phyloP scores from a whole-genome alignment of 257 asterid genomes.

The Solanum gracilifrons region DNA sequence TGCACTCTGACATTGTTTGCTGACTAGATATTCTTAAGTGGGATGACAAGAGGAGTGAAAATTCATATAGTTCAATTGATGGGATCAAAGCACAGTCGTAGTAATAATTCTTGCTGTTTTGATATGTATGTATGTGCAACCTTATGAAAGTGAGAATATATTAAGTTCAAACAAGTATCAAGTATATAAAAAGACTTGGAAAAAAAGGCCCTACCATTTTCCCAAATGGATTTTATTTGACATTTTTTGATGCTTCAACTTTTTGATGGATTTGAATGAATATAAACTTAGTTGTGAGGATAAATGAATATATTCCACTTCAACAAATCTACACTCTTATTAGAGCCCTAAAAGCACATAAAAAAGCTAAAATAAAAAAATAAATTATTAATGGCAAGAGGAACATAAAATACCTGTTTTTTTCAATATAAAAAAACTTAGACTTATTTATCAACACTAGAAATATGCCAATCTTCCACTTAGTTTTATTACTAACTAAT shows the following conservation, averaged over 20 bases:
- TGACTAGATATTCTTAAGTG: background rate
- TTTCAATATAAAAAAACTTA: background rate
- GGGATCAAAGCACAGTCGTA: background rate
- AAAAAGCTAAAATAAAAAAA: background rate
- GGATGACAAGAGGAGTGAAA: background rate
- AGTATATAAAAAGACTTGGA: background rate
- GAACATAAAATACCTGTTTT: background rate
- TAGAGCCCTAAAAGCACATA: background rate
- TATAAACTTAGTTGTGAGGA: background rate
- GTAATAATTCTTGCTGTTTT: background rate
- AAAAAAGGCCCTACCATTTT: background rate
- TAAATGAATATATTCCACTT: background rate
- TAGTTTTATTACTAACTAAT: background rate
- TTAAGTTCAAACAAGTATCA: background rate
- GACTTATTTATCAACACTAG: background rate
- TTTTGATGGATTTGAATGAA: background rate
- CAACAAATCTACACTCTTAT: background rate
- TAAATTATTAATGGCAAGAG: background rate
- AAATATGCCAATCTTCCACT: background rate
- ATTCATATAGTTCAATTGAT: background rate
- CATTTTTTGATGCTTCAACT: background rate
- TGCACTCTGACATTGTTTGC: background rate
- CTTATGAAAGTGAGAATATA: background rate
- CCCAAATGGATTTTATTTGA: background rate
- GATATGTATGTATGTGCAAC: background rate